These are phyloP conservation scores for Candida piceae DNA, from an alignment of 805 yeast species.

Conservation along the genomic window DNA sequence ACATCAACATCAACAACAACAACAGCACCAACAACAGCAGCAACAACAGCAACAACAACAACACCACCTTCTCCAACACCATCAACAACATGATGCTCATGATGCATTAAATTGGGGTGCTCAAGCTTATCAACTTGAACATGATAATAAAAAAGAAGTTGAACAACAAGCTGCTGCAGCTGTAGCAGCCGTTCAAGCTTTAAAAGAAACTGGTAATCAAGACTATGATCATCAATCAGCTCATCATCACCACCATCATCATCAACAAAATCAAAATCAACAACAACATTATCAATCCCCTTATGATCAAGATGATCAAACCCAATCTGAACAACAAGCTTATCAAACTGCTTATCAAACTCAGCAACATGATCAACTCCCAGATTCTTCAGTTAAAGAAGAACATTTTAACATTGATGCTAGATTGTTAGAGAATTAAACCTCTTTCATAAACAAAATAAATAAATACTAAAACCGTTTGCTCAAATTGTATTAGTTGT, in stretches of 20 bases:
- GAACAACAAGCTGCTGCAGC: conserved; percentile 24
- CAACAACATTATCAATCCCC: conserved; percentile 6
- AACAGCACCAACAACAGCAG: conserved; percentile 4
- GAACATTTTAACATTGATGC: conserved; percentile 27
- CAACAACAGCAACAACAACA: background rate
- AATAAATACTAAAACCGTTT: too few species aligned
- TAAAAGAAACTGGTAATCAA: conserved; percentile 17
- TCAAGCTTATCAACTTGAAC: conserved; percentile 16
- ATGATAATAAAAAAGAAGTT: conserved; percentile 19
- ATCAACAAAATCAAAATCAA: conserved; percentile 10
- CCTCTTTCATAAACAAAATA: too few species aligned
- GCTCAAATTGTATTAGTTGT: too few species aligned
- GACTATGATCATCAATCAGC: conserved; percentile 3
- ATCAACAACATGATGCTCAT: conserved; percentile 10
- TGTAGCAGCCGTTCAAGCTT: conserved; percentile 24
- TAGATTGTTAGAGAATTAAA: conserved; percentile 21
- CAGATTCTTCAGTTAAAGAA: conserved; percentile 9
- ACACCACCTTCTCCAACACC: background rate
- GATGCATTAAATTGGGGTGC: conserved; percentile 20
- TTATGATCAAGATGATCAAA: conserved; percentile 5
- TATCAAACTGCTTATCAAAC: conserved; percentile 2
- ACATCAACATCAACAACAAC: conserved; percentile 3
- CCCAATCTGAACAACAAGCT: conserved; percentile 4
- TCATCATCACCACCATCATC: conserved; percentile 5
- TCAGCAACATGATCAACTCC: conserved; percentile 4